Conservation (phyloP, 2,329 filamentous ascomycete genomes). For the Alternaria arbusti region DNA sequence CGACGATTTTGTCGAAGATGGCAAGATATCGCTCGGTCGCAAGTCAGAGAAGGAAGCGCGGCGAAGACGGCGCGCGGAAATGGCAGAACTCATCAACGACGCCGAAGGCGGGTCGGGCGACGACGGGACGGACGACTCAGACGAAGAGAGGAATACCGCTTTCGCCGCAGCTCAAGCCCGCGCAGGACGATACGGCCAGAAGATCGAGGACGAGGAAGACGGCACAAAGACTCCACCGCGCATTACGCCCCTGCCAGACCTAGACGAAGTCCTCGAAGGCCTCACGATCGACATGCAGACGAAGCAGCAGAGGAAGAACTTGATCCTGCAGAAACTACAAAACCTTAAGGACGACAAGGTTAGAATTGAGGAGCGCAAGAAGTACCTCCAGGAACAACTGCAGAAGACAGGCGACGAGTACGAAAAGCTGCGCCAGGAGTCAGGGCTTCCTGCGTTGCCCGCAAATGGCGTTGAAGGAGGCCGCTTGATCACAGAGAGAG, state of each 20-base stretch:
- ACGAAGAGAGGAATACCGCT: constrained; percentile 70
- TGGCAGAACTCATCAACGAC: constrained; percentile 81
- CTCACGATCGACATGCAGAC: constrained; percentile 67
- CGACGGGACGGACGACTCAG: constrained; percentile 70
- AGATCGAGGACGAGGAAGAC: constrained; percentile 52
- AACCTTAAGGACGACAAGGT: constrained; percentile 71
- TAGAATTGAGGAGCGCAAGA: constrained; percentile 72
- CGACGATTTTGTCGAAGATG: constrained; percentile 88
- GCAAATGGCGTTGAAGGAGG: constrained; percentile 35
- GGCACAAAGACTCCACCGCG: constrained; percentile 69
- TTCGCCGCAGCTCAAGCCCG: constrained; percentile 88
- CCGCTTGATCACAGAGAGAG: constrained; percentile 40
- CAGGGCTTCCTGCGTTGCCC: constrained; percentile 49
- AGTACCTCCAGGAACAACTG: constrained; percentile 79
- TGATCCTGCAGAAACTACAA: constrained; percentile 68
- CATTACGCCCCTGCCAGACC: constrained; percentile 77
- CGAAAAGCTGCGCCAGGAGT: constrained; percentile 61
- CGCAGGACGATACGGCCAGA: constrained; percentile 77
- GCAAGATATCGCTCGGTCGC: constrained; percentile 76
- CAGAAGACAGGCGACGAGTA: constrained; percentile 80
- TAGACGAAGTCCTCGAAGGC: constrained; percentile 70
- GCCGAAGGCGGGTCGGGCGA: constrained; percentile 77
- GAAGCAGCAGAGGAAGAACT: constrained; percentile 66
- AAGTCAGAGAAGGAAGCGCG: constrained; percentile 77
- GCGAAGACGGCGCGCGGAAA: constrained; percentile 72